Evolutionary conservation across 2,329 filamentous ascomycete species (phyloP), one percentile per base, ranked within the genome.

Genomic region (Capronia coronata): DNA sequence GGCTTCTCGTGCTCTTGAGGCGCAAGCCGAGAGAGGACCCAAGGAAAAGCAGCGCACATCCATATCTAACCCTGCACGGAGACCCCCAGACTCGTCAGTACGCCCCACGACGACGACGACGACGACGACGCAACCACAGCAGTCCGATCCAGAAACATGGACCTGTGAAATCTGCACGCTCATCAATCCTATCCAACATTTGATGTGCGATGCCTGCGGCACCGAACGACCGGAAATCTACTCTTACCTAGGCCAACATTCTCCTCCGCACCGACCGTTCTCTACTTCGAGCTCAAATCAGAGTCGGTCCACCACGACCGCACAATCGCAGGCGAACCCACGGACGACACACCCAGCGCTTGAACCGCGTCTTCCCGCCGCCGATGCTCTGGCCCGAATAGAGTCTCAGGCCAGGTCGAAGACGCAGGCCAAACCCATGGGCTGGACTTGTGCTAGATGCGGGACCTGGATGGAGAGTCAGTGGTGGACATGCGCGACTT

Each of bases 401-500:
- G 66, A 74, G 30, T 66, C 67, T 18, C 69, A 69, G 19, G 65
- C 65, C n/a, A 67, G 67, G 16, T 69, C 68, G 32, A 66, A 73
- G 39, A 71, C 72, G 3, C 60, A 79, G 18, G 77, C 68, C 25
- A 65, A 71, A 35, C 72, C 75, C 2, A 59, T 80, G 16, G 79
- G 78, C 1, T 83, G 80, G 80, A 68, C 74, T 46, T 84, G 80
- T 62, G 59, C 68, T 44, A 65, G 67, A 4, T 84, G 80, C 52
- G 76, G 77, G 4, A 73, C 74, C 0, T 83, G 80, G 52, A 83
- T 82, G 78, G 80, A 83, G 62, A 73, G 71, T 16, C 67, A 78
- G 58, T 83, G 79, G 78, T 83, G 79, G 79, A 82, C 78, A 3
- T 83, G 80, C 58, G 74, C 75, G 11, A 68, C 68, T 9, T 83